A percentile compares a stretch with the other conserved stretches of the same genome.
These are phyloP conservation scores for Pichia gijzeniarum DNA, from an alignment of 805 yeast genomes.

Conservation along the genomic window DNA sequence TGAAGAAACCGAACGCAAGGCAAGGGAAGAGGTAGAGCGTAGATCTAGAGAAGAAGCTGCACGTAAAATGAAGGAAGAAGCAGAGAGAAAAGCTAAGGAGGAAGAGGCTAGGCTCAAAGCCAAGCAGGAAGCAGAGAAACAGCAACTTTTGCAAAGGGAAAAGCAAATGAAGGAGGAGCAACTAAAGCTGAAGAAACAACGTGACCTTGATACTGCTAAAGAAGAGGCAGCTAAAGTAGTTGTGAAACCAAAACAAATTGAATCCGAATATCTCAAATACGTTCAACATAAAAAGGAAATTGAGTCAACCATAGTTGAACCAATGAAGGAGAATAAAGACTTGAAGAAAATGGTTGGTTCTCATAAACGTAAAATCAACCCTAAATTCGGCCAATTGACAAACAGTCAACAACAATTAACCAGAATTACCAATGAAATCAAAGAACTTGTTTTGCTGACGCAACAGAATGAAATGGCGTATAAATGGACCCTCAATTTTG, in stretches of 20 bases:
- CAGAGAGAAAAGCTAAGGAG: conserved; percentile 15
- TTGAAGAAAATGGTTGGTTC: conserved; percentile 49
- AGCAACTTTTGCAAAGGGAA: neutral
- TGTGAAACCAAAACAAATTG: conserved; percentile 34
- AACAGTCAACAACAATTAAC: conserved; percentile 56
- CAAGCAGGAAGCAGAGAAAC: conserved; percentile 17
- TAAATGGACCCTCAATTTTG: conserved; percentile 71
- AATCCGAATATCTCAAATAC: conserved; percentile 39
- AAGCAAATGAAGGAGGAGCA: conserved; percentile 18
- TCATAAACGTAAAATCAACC: conserved; percentile 73
- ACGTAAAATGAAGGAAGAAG: conserved; percentile 17
- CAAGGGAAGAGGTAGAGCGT: conserved; percentile 14
- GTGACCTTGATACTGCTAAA: conserved; percentile 20
- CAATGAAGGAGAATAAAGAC: conserved; percentile 36
- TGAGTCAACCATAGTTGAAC: conserved; percentile 51
- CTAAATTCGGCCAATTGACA: conserved; percentile 88
- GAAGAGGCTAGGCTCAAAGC: conserved; percentile 14
- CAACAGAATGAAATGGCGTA: conserved; percentile 45
- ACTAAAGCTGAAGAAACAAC: conserved; percentile 16
- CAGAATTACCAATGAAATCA: conserved; percentile 45
- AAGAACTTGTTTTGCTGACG: conserved; percentile 42
- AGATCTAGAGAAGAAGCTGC: conserved; percentile 17
- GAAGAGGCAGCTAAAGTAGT: conserved; percentile 12
- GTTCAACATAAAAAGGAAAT: conserved; percentile 50
- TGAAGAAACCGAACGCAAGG: conserved; percentile 17